Conservation (phyloP, 192 early-diverging fungal species). For the Helicostylum pulchrum region DNA sequence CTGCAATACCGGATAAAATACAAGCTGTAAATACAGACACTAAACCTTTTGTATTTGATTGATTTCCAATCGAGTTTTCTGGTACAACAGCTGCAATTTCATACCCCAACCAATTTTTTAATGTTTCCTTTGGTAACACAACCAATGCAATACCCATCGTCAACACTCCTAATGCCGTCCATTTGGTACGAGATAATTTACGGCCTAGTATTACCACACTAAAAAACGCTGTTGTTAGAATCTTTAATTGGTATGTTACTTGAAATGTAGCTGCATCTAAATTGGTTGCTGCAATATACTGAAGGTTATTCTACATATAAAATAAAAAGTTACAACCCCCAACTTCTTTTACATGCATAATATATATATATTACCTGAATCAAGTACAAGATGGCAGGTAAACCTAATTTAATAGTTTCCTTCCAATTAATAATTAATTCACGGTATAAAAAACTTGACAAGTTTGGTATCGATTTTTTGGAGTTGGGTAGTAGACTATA, state of each 20-base stretch:
- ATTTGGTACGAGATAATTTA: conserved; percentile 62
- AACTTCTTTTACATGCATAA: background rate
- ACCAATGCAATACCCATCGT: conserved; percentile 87
- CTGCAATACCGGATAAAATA: conserved; percentile 86
- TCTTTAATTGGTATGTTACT: conserved; percentile 97
- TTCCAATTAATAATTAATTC: conserved; percentile 67
- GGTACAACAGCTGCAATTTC: background rate
- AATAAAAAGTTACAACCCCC: background rate
- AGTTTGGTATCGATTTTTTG: conserved; percentile 23
- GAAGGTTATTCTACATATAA: conserved; percentile 80
- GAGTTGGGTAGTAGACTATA: conserved; percentile 27
- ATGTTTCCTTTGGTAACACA: conserved; percentile 50
- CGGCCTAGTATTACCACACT: conserved; percentile 76
- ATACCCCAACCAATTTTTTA: background rate
- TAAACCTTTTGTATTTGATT: conserved; percentile 67
- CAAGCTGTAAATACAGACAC: conserved; percentile 77
- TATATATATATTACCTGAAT: conserved; percentile 55
- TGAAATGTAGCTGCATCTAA: conserved; percentile 95
- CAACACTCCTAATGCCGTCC: conserved; percentile 76
- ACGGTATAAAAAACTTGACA: conserved; percentile 37
- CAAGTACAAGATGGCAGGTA: conserved; percentile 89
- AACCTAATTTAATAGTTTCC: conserved; percentile 62
- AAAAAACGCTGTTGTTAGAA: conserved; percentile 92
- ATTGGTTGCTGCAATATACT: conserved; percentile 82
- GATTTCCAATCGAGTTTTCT: conserved; percentile 27